Evolutionary conservation across 169 alveolate species (phyloP).

Genomic region (Eimeria necatrix): DNA sequence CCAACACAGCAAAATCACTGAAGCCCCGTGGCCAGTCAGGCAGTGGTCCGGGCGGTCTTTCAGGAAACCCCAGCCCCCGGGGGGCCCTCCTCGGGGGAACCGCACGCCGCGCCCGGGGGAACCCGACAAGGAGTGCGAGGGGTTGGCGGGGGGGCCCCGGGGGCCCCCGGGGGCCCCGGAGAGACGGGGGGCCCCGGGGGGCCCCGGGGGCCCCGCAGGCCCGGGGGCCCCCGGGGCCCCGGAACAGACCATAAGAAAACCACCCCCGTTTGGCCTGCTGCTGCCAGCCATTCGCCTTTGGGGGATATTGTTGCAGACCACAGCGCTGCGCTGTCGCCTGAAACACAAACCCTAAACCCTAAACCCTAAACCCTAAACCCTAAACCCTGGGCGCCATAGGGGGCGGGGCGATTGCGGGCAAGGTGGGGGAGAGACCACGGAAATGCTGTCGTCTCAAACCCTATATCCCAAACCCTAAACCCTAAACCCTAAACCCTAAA

Average conservation of each 20-base stretch:
- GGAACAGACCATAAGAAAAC: slow-evolving; percentile 67
- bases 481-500: slow-evolving; percentile 56
- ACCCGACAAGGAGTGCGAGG: not conserved
- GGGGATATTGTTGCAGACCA: slow-evolving; percentile 75
- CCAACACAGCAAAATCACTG: slow-evolving; percentile 69
- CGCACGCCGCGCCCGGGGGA: not conserved
- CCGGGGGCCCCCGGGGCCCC: slow-evolving; percentile 25
- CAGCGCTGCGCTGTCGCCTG: slow-evolving; percentile 76
- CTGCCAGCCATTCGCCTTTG: slow-evolving; percentile 76
- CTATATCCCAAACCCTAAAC: not conserved
- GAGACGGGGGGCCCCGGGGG: slow-evolving; percentile 5
- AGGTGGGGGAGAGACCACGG: not conserved
- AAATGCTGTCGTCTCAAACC: not conserved
- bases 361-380: slow-evolving; percentile 41
- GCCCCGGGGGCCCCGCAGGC: too few relatives aligned
- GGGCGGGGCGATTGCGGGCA: not conserved
- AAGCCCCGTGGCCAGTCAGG: slow-evolving; percentile 75
- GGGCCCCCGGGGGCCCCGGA: slow-evolving; percentile 55
- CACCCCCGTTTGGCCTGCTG: slow-evolving; percentile 77
- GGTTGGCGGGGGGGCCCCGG: not conserved
- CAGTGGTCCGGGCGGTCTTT: slow-evolving; percentile 61
- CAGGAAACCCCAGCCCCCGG: slow-evolving; percentile 33
- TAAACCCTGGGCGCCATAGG: not conserved
- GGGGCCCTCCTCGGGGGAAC: not conserved
- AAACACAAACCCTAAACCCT: slow-evolving; percentile 58